Evolutionary conservation across 768 basidiomycete genomes (phyloP), one percentile per base, ranked within the genome.

Genomic region (Pleurotus cornucopiae): DNA sequence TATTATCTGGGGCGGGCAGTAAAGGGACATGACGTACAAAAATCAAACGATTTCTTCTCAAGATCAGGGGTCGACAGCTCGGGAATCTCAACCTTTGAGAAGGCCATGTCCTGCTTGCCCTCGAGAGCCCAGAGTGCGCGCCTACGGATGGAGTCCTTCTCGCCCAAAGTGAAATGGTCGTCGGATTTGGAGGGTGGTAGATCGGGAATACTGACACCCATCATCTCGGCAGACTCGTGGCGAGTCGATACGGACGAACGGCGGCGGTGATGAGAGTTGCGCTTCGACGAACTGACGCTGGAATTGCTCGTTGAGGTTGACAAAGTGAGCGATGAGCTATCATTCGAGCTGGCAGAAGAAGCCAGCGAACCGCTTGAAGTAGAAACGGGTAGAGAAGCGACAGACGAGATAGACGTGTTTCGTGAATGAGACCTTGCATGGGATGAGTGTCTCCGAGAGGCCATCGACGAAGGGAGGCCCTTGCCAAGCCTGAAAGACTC

Each of bases 191-290:
- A 80, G 6, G 79, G 63, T 4, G 84, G 82, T 21, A 91, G 77
- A 58, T 85, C 83, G 11, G 88, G 84, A 39, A 89, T 73, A 20
- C 86, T 71, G 11, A 91, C 81, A 23, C 91, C 91, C 89, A 96
- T 94, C 65, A 96, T 75, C 64, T 95, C 94, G 14, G 91, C 88
- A 16, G 91, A 94, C 73, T 96, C 94, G 61, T 80, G 81, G 58
- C 92, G 86, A 40, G 93, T 95, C 7, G 94, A 92, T 23, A 96
- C 91, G 21, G 90, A 92, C 1, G 92, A 93, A 41, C 84, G 83
- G 47, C 94, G 89, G 12, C 83, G 80, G 63, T 95, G 94, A 62
- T 92, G 91, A 0, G 93, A 94, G 57, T 80, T 80, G 61, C 85
- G 87, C 63, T 85, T 87, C 23, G 79, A 63, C 62, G 63, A 47